Evolutionary conservation across 257 asterid genomes (phyloP).

Genomic region (Hygrophila difformis): DNA sequence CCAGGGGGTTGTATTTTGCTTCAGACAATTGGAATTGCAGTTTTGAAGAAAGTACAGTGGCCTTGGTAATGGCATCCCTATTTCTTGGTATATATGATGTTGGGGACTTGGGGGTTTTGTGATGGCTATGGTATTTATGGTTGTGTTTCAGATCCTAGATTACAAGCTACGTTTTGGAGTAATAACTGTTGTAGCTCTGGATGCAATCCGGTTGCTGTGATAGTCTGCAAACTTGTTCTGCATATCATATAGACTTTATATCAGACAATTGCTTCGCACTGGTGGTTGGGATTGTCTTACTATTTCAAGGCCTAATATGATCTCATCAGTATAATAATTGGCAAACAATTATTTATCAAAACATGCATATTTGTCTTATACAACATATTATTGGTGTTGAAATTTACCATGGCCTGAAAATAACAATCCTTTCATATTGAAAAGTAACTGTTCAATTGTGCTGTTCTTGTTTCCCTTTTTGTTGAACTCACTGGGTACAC

Average conservation of each 20-base stretch:
- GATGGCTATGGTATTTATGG: slow-evolving; percentile 6
- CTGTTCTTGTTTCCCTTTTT: background rate
- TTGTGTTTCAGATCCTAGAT: background rate
- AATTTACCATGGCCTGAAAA: background rate
- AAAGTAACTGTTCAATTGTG: no score
- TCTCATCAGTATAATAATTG: background rate
- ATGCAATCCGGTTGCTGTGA: no score
- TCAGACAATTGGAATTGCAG: background rate
- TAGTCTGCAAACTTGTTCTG: no score
- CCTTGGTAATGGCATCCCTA: no score
- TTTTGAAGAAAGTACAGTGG: no score
- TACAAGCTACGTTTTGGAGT: no score
- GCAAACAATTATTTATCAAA: slow-evolving; percentile 1
- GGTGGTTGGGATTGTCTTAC: no score
- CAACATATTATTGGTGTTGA: background rate
- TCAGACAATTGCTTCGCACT: no score
- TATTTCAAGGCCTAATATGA: background rate
- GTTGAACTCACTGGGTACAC: background rate
- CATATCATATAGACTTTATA: no score
- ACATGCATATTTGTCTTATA: background rate
- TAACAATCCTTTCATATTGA: background rate
- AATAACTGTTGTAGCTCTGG: no score
- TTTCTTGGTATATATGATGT: no score
- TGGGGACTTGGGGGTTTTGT: no score
- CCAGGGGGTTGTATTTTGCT: background rate